These are phyloP conservation scores for Metarhizium guizhouense DNA, from an alignment of 2,329 filamentous ascomycete species.

Conservation along the genomic window DNA sequence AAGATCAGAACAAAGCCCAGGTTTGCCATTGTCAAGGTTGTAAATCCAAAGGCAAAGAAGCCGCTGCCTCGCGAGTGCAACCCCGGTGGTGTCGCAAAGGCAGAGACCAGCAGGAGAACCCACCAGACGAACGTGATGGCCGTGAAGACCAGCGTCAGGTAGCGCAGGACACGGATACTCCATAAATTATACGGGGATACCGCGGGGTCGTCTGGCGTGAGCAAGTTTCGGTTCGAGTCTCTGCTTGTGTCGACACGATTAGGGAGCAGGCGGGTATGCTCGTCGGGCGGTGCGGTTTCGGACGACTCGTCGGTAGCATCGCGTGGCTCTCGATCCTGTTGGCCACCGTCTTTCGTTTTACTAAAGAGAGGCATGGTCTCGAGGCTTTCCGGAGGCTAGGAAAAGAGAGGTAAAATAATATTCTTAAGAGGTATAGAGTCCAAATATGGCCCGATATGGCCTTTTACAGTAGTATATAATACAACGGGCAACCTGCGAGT, in stretches of 20 bases:
- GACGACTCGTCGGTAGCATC: slow-evolving; percentile 14
- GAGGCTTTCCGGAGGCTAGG: neutral
- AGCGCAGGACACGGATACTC: slow-evolving; percentile 74
- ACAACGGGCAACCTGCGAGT: too few species aligned
- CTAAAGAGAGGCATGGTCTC: slow-evolving; percentile 25
- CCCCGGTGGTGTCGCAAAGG: slow-evolving; percentile 82
- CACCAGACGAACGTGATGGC: slow-evolving; percentile 82
- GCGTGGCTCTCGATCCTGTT: slow-evolving; percentile 6
- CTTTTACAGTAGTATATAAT: too few species aligned
- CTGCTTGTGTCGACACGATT: slow-evolving; percentile 48
- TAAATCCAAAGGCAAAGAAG: slow-evolving; percentile 82
- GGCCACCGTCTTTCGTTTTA: slow-evolving; percentile 14
- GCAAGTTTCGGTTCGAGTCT: slow-evolving; percentile 33
- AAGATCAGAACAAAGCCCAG: slow-evolving; percentile 73
- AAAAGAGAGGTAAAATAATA: neutral
- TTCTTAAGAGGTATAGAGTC: too few species aligned
- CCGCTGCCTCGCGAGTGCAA: slow-evolving; percentile 84
- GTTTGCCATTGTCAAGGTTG: slow-evolving; percentile 67
- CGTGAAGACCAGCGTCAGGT: slow-evolving; percentile 68
- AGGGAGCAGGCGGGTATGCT: slow-evolving; percentile 59
- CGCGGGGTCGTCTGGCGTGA: slow-evolving; percentile 35
- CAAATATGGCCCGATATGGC: too few species aligned
- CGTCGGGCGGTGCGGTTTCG: slow-evolving; percentile 28
- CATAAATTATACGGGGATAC: slow-evolving; percentile 92
- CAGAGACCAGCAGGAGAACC: slow-evolving; percentile 77